Base-by-base conservation (phyloP, 179 eudicot genomes). In the Patellifolia procumbens region DNA sequence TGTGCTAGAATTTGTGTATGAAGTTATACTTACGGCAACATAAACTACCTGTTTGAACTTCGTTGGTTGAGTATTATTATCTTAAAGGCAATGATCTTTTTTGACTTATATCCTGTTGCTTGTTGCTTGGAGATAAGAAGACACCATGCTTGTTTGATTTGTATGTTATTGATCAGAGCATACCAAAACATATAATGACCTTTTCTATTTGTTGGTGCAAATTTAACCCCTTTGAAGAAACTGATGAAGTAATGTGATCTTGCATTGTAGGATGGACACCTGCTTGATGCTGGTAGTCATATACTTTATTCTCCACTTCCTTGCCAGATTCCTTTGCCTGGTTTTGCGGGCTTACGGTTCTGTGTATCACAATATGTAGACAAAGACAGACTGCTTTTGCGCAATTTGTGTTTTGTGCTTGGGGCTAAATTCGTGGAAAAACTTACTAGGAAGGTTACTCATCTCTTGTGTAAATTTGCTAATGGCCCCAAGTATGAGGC, bases 261-360 rank as follows among this genome's bases (percentile, higher is more conserved):
- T 34, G 65, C 56, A 29, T 76, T 84, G 83, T 71, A 95, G 99
- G 97, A 83, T 70, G 96, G 88, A 16, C 52, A 84, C 73, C 83
- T 93, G 89, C 89, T 90, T 72, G 97, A 95, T 79, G 89, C 88
- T 86, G 82, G 78, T 58, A 82, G 92, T 84, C 98, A 95, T 86
- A 85, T 95, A 74, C 92, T 95, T 67, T 95, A 87, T 84, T 93
- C 97, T 81, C 98, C 99, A 66, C 95, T 95, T 68, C 87, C 94
- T 43, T 95, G 99, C 88, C 90, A 59, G 78, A 79, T 91, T 82
- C 99, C 99, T 71, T 87, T 95, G 53, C 93, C 92, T 70, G 97
- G 93, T 66, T 91, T 91, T 74, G 81, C 82, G 87, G 77, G 74
- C n/a, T 80, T 84, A 67, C 87, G 88, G 42, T 80, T 95, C 74